A percentile compares a stretch with the other conserved stretches of the same genome.
These are phyloP conservation scores for Taiwanofungus camphoratus DNA, from an alignment of 1,284 basidiomycete species.

Conservation along the genomic window DNA sequence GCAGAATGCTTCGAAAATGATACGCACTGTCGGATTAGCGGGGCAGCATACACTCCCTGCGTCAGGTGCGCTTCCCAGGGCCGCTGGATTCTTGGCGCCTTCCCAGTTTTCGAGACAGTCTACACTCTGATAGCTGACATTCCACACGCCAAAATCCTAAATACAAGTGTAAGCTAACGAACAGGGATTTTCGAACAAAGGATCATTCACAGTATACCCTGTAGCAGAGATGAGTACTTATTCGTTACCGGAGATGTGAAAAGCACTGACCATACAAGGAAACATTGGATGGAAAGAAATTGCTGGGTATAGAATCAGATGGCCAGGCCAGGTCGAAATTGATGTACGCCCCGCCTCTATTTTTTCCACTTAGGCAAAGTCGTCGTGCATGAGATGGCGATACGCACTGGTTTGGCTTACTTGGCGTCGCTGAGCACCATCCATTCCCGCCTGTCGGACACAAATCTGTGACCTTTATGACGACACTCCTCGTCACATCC, in stretches of 20 bases:
- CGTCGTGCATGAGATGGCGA: background rate
- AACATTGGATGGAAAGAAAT: constrained; percentile 69
- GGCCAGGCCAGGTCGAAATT: constrained; percentile 78
- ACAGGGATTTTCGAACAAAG: background rate
- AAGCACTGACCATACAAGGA: constrained; percentile 45
- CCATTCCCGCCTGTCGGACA: constrained; percentile 56
- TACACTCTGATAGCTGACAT: constrained; percentile 60
- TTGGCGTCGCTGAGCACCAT: constrained; percentile 65
- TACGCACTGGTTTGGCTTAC: constrained; percentile 54
- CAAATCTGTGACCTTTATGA: constrained; percentile 70
- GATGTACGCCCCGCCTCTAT: constrained; percentile 56
- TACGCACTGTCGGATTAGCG: constrained; percentile 51
- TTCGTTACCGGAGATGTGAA: background rate
- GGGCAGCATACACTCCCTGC: constrained; percentile 65
- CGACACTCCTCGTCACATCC: constrained; percentile 50
- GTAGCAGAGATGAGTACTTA: constrained; percentile 1
- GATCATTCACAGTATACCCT: constrained; percentile 38
- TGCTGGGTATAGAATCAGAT: constrained; percentile 57
- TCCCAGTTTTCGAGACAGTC: constrained; percentile 55
- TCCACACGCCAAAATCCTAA: constrained; percentile 82
- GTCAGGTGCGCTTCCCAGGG: constrained; percentile 58
- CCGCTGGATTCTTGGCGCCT: constrained; percentile 51
- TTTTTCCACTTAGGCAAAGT: background rate
- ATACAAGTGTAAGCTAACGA: constrained; percentile 1
- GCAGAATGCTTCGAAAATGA: background rate